Evolutionary conservation across 352 stramenopile species (phyloP).

Genomic region (Pythium phragmiticola): DNA sequence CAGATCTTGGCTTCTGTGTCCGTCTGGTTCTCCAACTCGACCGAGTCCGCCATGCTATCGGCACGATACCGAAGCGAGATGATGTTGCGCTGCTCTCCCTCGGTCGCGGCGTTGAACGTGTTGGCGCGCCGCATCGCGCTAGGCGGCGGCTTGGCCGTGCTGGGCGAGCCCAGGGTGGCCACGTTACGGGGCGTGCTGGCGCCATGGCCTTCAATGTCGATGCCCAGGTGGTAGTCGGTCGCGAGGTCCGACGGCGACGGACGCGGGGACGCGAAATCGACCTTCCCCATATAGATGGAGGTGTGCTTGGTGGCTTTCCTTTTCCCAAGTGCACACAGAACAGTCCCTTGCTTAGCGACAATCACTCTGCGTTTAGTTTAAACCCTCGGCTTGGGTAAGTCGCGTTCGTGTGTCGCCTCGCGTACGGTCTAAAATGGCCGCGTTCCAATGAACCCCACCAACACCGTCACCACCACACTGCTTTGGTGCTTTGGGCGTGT

Average conservation of each 20-base stretch:
- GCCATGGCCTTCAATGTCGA: slow-evolving; percentile 33
- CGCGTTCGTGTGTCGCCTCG: background rate
- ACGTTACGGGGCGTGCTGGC: slow-evolving; percentile 10
- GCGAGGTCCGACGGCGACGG: slow-evolving; percentile 58
- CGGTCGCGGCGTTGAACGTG: slow-evolving; percentile 65
- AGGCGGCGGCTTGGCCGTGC: slow-evolving; percentile 14
- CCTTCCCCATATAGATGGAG: slow-evolving; percentile 39
- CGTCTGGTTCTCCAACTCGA: slow-evolving; percentile 57
- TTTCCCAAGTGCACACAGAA: background rate
- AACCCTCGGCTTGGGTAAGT: background rate
- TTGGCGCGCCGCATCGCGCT: slow-evolving; percentile 55
- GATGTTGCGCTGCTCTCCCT: slow-evolving; percentile 85
- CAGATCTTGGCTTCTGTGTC: slow-evolving; percentile 70
- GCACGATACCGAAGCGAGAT: slow-evolving; percentile 84
- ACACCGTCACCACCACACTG: background rate
- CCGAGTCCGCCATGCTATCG: slow-evolving; percentile 82
- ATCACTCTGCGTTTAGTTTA: slow-evolving; percentile 16
- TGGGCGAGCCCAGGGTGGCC: slow-evolving; percentile 3
- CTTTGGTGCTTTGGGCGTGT: background rate
- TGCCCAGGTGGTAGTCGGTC: slow-evolving; percentile 62
- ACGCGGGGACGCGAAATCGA: slow-evolving; percentile 53
- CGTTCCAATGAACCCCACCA: background rate
- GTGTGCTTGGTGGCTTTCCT: background rate
- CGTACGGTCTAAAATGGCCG: slow-evolving; percentile 1
- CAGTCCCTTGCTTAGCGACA: slow-evolving; percentile 6